Conservation (phyloP, 768 basidiomycete genomes). For the Plicaturopsis crispa region DNA sequence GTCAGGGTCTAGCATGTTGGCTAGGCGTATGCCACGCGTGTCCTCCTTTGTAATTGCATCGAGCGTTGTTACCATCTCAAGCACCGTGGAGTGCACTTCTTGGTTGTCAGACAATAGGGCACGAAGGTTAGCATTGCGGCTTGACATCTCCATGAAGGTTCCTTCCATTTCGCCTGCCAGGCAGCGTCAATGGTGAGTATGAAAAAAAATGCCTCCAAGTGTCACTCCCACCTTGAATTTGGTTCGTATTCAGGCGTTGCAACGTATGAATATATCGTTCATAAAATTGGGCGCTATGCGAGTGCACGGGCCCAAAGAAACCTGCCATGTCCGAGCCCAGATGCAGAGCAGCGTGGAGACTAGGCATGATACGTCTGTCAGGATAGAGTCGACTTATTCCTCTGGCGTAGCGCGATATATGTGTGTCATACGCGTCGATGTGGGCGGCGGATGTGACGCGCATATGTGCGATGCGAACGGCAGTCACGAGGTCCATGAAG, state of each 20-base stretch:
- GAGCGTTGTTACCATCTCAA: too few relatives aligned
- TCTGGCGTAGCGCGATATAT: conserved; percentile 19
- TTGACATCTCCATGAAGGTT: conserved; percentile 7
- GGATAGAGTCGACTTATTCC: conserved; percentile 14
- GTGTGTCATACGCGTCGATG: conserved; percentile 8
- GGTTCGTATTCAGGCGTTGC: conserved; percentile 13
- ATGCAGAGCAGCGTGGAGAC: conserved; percentile 25
- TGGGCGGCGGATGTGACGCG: conserved; percentile 12
- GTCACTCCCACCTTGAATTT: conserved; percentile 13
- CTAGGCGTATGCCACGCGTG: too few relatives aligned
- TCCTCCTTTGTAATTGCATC: too few relatives aligned
- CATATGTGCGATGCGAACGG: conserved; percentile 15
- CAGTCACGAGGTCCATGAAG: conserved; percentile 22
- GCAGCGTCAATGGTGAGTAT: too few relatives aligned
- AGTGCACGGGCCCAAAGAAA: conserved; percentile 23
- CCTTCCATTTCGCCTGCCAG: conserved; percentile 10
- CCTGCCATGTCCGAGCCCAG: conserved; percentile 14
- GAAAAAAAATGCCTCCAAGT: not conserved
- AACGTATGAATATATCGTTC: conserved; percentile 13
- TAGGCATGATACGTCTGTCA: conserved; percentile 17
- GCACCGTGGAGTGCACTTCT: too few relatives aligned
- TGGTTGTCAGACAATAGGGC: too few relatives aligned
- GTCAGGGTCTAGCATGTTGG: too few relatives aligned
- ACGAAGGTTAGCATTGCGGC: conserved; percentile 6
- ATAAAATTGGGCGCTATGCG: conserved; percentile 7